Percentiles rank a stretch among this genome's conserved stretches.
Conservation (phyloP, 73 alveolate species). For the Urostyla sp. region DNA sequence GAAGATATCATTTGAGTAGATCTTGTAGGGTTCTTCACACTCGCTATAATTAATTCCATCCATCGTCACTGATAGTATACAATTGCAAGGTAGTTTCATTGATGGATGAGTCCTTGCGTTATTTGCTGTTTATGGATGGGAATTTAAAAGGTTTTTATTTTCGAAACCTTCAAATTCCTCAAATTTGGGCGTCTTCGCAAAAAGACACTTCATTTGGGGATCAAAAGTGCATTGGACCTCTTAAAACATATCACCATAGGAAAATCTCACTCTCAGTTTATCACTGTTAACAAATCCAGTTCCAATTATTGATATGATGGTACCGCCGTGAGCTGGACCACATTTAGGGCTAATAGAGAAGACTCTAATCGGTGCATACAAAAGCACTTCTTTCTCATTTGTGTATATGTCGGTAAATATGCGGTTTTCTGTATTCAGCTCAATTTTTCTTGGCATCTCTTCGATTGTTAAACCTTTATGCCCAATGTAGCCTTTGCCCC, state of each 20-base stretch:
- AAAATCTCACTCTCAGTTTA: constrained; percentile 93
- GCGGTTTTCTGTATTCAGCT: constrained; percentile 87
- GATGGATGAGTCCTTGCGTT: constrained; percentile 78
- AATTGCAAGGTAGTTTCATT: constrained; percentile 91
- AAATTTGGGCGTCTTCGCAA: constrained; percentile 96
- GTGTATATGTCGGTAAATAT: constrained; percentile 92
- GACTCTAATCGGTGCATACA: constrained; percentile 97
- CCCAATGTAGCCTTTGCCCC: constrained; percentile 98
- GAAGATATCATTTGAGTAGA: constrained; percentile 92
- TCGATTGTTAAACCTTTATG: constrained; percentile 79
- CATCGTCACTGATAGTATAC: constrained; percentile 95
- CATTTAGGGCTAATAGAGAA: constrained; percentile 94
- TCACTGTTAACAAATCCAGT: constrained; percentile 97
- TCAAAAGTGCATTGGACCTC: constrained; percentile 96
- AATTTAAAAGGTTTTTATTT: too few relatives aligned
- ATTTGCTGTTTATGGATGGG: too few relatives aligned
- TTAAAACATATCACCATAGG: constrained; percentile 88
- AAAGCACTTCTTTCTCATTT: constrained; percentile 91
- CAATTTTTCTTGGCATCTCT: constrained; percentile 87
- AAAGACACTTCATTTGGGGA: constrained; percentile 81
- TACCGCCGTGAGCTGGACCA: constrained; percentile 99
- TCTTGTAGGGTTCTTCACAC: constrained; percentile 94
- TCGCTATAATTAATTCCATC: constrained; percentile 97
- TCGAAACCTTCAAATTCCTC: constrained; percentile 89
- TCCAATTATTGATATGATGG: constrained; percentile 92